These are phyloP conservation scores for Mucor circinelloides DNA, from an alignment of 371 early-diverging fungal genomes.

Conservation along the genomic window DNA sequence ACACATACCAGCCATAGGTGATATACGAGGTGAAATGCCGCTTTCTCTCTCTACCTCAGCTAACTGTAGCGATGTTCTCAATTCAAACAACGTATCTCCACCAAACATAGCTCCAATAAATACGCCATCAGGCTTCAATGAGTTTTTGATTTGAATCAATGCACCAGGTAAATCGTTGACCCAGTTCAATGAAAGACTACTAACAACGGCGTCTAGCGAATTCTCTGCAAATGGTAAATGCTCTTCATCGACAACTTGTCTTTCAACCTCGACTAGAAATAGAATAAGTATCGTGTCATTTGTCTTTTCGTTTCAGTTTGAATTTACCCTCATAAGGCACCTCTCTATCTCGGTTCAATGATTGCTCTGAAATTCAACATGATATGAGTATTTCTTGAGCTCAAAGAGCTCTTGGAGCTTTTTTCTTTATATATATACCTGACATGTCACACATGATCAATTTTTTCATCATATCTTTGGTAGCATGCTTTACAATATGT, in stretches of 20 bases:
- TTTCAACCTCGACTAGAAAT: constrained; percentile 66
- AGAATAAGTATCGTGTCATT: not conserved
- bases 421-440: constrained; percentile 29
- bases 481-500: constrained; percentile 80
- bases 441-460: constrained; percentile 89
- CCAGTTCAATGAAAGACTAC: constrained; percentile 92
- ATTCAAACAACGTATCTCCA: constrained; percentile 93
- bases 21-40: constrained; percentile 90
- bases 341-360: constrained; percentile 71
- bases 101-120: constrained; percentile 94
- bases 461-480: constrained; percentile 78
- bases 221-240: constrained; percentile 75
- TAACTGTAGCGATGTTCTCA: constrained; percentile 87
- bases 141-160: constrained; percentile 79
- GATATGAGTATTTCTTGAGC: not conserved
- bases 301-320: not conserved
- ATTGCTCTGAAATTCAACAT: constrained; percentile 53
- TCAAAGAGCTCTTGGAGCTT: not conserved
- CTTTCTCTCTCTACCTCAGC: constrained; percentile 91
- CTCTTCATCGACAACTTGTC: constrained; percentile 87
- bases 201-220: constrained; percentile 85
- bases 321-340: constrained; percentile 60
- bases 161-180: constrained; percentile 94
- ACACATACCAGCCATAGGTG: constrained; percentile 81
- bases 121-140: constrained; percentile 89